Evolutionary conservation across 768 basidiomycete genomes (phyloP), one percentile per base, ranked within the genome.

Genomic region (Tubosaeta brunneosetosa): DNA sequence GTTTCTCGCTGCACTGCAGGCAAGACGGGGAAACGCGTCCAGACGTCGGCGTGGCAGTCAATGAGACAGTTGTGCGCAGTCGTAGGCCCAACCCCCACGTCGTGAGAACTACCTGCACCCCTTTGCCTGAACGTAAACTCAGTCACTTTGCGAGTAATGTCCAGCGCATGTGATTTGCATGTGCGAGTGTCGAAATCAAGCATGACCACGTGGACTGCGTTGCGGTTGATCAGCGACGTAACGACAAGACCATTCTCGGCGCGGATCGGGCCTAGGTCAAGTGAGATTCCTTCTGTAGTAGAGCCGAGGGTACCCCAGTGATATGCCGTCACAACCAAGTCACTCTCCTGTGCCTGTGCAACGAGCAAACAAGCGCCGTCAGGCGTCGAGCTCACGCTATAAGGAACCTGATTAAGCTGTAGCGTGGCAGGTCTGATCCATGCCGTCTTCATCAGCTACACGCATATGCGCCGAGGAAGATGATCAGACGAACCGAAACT

Each of bases 241-340:
- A 22, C 22, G 22, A 22, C 22, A 22, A 22, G 22, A 22, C 47
- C 47, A 14, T 58, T 61, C 3, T 65, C 60, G 9, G 55, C 45
- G 6, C 59, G 49, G 16, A 67, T 55, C 0, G 58, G 55, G 0
- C 64, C 68, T 17, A 77, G 50, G 16, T 71, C 58, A 0, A 81
- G 59, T 0, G 29, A 14, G 16, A 74, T 75, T 17, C 81, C 82
- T 12, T 68, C 59, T 0, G 72, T 67, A 0, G 22, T 22, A 22
- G 78, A 75, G 3, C 83, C 84, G 52, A 85, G 82, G 1, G 80
- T 79, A 10, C 66, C 68, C 79, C 77, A 82, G 57, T 84, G 84
- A 55, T 77, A 82, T 0, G 75, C 75, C 2, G 16, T 31, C 27
- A 44, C 43, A 11, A 2, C 19, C 40, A 63, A 29, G 45, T 41